phyloP scores from a whole-genome alignment of 1,139 yeast species.

The Meyerozyma elateridarum region DNA sequence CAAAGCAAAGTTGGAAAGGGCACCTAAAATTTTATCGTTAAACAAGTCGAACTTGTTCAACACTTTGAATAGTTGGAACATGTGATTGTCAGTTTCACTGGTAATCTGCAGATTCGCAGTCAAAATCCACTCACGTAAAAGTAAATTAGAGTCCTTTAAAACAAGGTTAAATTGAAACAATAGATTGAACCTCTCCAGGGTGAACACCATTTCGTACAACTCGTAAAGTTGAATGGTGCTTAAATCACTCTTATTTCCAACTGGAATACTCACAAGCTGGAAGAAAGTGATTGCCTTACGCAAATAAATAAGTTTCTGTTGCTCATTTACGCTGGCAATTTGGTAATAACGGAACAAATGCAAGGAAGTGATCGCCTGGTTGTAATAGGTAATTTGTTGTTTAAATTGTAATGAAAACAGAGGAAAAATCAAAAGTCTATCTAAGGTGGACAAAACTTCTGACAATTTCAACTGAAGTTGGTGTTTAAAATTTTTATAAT shows the following conservation, averaged over 20 bases:
- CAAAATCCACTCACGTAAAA: constrained; percentile 2
- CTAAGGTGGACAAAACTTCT: constrained; percentile 26
- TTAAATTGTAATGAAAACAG: constrained; percentile 13
- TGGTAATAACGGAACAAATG: constrained; percentile 37
- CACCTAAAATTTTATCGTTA: constrained; percentile 1
- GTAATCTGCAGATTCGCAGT: not conserved
- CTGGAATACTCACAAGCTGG: constrained; percentile 28
- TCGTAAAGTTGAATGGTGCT: constrained; percentile 28
- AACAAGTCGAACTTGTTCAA: constrained; percentile 2
- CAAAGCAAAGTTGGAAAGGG: not conserved
- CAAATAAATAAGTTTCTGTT: constrained; percentile 31
- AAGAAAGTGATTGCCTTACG: constrained; percentile 34
- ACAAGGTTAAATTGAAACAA: constrained; percentile 14
- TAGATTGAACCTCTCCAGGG: constrained; percentile 31
- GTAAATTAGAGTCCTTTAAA: constrained; percentile 2
- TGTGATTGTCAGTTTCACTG: not conserved
- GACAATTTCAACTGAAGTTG: constrained; percentile 26
- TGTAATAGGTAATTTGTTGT: constrained; percentile 30
- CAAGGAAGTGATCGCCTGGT: constrained; percentile 27
- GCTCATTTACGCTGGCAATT: constrained; percentile 22
- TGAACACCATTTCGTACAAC: constrained; percentile 30
- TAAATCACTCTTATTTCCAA: constrained; percentile 18
- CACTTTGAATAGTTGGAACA: constrained; percentile 1
- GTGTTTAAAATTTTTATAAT: constrained; percentile 24
- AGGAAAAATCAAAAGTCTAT: constrained; percentile 27